A percentile compares a stretch with the other conserved stretches of the same genome.
phyloP scores from a whole-genome alignment of 495 filamentous ascomycete genomes.

The Penicillium chermesinum region DNA sequence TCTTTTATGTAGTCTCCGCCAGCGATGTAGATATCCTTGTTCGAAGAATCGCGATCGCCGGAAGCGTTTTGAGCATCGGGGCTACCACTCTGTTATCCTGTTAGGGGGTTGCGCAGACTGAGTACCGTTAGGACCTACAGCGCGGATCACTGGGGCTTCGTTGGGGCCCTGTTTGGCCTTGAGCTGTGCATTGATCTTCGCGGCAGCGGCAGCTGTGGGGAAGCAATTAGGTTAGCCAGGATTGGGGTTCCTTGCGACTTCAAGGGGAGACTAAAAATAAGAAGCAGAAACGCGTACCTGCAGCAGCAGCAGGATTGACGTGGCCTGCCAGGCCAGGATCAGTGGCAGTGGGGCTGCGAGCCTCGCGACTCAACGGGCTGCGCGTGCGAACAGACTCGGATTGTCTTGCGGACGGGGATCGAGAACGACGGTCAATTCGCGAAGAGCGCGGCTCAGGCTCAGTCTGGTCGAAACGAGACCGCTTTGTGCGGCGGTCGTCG shows the following conservation, averaged over 20 bases:
- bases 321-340: constrained; percentile 36
- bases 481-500: constrained; percentile 70
- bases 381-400: constrained; percentile 64
- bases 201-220: constrained; percentile 75
- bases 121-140: constrained; percentile 36
- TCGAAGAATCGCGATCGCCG: constrained; percentile 43
- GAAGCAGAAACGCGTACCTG: no score
- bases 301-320: constrained; percentile 76
- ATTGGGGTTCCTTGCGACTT: background rate
- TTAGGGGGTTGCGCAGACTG: constrained; percentile 3
- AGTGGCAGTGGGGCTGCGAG: constrained; percentile 47
- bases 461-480: constrained; percentile 87
- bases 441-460: constrained; percentile 73
- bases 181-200: constrained; percentile 87
- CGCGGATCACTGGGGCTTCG: constrained; percentile 86
- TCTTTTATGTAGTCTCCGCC: constrained; percentile 98
- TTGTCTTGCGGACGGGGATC: constrained; percentile 67
- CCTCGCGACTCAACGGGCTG: constrained; percentile 64
- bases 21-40: constrained; percentile 81
- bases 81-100: constrained; percentile 41
- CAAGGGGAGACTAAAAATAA: background rate
- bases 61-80: constrained; percentile 43
- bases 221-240: constrained; percentile 13
- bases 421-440: constrained; percentile 80
- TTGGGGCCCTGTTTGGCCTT: constrained; percentile 89